Conservation (phyloP, 495 filamentous ascomycete species). For the Penicillium arizonense region DNA sequence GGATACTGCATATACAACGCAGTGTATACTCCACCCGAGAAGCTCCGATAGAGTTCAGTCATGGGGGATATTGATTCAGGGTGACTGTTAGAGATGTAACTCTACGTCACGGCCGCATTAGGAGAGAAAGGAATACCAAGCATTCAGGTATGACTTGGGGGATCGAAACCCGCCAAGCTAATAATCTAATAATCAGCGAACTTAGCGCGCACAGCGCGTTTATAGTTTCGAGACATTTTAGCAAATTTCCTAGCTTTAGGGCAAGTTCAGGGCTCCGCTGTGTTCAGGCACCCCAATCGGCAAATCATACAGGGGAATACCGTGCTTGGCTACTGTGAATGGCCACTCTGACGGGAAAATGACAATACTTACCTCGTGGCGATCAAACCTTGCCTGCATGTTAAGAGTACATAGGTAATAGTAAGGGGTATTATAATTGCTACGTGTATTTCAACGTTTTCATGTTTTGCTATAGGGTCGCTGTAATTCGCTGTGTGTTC, state of each 20-base stretch:
- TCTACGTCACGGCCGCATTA: conserved; percentile 6
- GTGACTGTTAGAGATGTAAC: conserved; percentile 3
- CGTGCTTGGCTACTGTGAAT: background rate
- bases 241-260: background rate
- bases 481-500: too few relatives aligned
- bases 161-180: conserved; percentile 4
- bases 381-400: background rate
- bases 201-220: conserved; percentile 27
- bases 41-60: conserved; percentile 3
- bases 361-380: background rate
- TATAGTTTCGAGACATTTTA: conserved; percentile 7
- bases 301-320: background rate
- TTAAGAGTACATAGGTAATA: background rate
- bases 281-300: conserved; percentile 5
- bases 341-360: background rate
- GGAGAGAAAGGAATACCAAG: conserved; percentile 10
- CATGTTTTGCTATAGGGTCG: too few relatives aligned
- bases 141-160: conserved; percentile 8
- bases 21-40: background rate
- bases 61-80: background rate
- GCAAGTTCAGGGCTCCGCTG: conserved; percentile 3
- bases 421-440: background rate
- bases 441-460: too few relatives aligned
- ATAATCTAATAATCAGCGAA: background rate
- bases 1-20: background rate